Base-by-base conservation (phyloP, 2,329 filamentous ascomycete genomes). In the Pseudogymnoascus destructans region DNA sequence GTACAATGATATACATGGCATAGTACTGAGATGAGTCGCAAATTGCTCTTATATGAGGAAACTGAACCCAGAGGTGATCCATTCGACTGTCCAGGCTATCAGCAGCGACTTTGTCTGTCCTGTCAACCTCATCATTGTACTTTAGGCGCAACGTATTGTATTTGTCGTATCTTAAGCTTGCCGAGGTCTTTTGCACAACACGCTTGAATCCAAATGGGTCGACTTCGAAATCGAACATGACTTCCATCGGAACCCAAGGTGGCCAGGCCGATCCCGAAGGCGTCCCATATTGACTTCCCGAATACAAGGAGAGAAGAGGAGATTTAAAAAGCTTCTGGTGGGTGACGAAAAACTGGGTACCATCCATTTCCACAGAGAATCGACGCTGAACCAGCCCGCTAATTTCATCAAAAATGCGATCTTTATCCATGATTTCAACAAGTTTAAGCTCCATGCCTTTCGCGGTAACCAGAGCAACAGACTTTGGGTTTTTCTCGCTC, bases 361-460 rank as follows among this genome's bases (percentile, higher is more conserved):
- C 95, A 72, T 98, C 93, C 87, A 97, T 96, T 64, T 90, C 89
- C 62, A 96, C 84, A 25, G 91, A 82, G 74, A 97, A 96, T 6
- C 93, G 86, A 35, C 91, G 86, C 70, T 98, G 95, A 1, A 98
- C 92, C 49, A 99, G 79, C 58, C 93, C 95, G 67, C 89, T 95
- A 66, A 99, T 90, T 64, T 88, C 86, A 69, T 99, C 93, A 54
- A 84, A 91, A 59, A 97, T 82, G 61, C 93, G 82, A 66, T 90
- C 86, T 72, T 95, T 96, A 73, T 98, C 93, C 87, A 97, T 95
- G 66, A 98, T 92, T 64, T 96, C 92, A 17, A 98, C 82, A 9
- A 98, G 87, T 74, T 97, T 97, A 59, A 97, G 81, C 70, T 97
- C 91, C 90, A 98, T 98, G 57, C 91, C 89, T 72, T 97, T 97